Evolutionary conservation across 345 rosid genomes (phyloP).

Genomic region (Citrus trifoliata): DNA sequence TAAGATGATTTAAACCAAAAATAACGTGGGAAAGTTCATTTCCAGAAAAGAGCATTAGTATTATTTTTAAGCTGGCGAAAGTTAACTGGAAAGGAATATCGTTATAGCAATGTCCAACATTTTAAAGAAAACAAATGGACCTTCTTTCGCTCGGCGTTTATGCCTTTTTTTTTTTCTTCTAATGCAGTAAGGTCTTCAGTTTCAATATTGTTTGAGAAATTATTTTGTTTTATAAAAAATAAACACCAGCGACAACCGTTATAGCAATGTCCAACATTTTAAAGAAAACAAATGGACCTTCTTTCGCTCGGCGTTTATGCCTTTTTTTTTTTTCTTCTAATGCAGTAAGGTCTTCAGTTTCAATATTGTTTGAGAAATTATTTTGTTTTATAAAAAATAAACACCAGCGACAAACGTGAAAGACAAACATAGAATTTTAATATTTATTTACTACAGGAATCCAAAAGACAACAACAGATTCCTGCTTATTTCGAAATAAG

Average conservation of each 20-base stretch:
- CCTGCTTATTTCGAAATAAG: conserved; percentile 1
- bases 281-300: neutral
- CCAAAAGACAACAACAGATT: neutral
- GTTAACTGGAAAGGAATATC: neutral
- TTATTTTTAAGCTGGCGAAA: neutral
- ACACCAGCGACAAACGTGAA: neutral
- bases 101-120: neutral
- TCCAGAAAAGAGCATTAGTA: neutral
- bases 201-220: neutral
- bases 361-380: neutral
- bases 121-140: neutral
- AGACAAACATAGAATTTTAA: neutral
- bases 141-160: neutral
- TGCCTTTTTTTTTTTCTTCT: neutral
- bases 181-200: neutral
- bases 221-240: neutral
- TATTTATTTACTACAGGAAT: conserved; percentile 2
- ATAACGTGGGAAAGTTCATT: neutral
- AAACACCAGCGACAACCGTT: neutral
- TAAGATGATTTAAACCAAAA: neutral
- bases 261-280: neutral
- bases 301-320: neutral
- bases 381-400: neutral
- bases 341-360: neutral
- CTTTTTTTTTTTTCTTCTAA: too few species aligned